Base-by-base conservation (phyloP, 2,329 filamentous ascomycete species). In the Cladosporium sp. region DNA sequence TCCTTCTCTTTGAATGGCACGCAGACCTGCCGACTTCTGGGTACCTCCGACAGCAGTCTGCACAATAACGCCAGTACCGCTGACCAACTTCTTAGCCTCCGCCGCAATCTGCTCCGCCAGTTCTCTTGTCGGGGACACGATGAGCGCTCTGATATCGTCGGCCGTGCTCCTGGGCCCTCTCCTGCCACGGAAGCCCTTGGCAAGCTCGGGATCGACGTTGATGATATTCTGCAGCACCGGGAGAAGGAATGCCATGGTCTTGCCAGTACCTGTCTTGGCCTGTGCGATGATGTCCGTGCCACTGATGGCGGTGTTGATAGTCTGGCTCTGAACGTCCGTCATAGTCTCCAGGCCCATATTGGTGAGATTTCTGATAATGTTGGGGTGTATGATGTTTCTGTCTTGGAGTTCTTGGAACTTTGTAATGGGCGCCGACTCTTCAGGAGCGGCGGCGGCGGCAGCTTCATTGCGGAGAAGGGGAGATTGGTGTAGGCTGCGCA, bases 191-290 rank as follows among this genome's bases (percentile, higher is more conserved):
- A 65, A 61, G 54, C 61, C 59, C 35, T 74, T 68, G 49, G 79
- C 82, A 33, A 95, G 77, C 0, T 73, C 70, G 1, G 83, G 81
- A 58, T 89, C 81, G 55, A 77, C 72, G 16, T 72, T 69, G 56
- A 95, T 74, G 65, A 95, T 87, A 55, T 84, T 84, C 68, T 96
- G 89, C 49, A 97, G 74, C 7, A 90, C 76, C 46, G 93, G 93
- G 6, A 97, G 73, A 19, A 98, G 78, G 76, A 97, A 98, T 34
- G 89, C 93, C 53, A 97, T 74, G 0, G 93, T 98, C 74, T 98
- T 98, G 67, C 93, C 93, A 3, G 93, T 97, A 67, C 93, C 93
- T 8, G 93, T 98, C 73, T 89, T 95, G 55, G 93, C 93, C 74
- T 97, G 93, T 43, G 92, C 93, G 60, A 97, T 71, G 51, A 95